phyloP scores from a whole-genome alignment of 768 basidiomycete species.

The Mycena indigotica region DNA sequence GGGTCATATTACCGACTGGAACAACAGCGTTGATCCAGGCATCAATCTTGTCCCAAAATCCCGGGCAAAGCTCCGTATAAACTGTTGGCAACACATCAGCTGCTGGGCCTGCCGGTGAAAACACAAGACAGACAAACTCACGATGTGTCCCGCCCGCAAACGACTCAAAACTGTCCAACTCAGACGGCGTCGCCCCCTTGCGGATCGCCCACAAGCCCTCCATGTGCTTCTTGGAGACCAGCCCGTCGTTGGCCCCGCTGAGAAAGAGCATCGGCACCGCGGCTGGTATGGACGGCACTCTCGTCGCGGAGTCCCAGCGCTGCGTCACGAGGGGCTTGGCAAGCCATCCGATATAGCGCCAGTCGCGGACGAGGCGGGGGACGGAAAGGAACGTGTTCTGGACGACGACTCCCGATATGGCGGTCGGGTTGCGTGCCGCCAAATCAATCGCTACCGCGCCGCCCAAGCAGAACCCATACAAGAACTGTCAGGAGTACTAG shows the following conservation, averaged over 20 bases:
- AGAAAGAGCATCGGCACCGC: slow-evolving; percentile 61
- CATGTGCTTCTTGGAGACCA: slow-evolving; percentile 60
- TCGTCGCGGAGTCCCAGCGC: slow-evolving; percentile 62
- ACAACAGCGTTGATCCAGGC: slow-evolving; percentile 31
- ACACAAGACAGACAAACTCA: background rate
- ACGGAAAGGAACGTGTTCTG: slow-evolving; percentile 78
- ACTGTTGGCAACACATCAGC: no score
- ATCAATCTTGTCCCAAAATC: slow-evolving; percentile 37
- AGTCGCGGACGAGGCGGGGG: slow-evolving; percentile 33
- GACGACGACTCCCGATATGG: slow-evolving; percentile 62
- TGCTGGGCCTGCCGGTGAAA: background rate
- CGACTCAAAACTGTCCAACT: slow-evolving; percentile 5
- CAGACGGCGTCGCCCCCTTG: slow-evolving; percentile 19
- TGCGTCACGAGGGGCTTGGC: slow-evolving; percentile 52
- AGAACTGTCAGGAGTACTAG: slow-evolving; percentile 43
- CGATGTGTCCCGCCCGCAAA: background rate
- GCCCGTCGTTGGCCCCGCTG: slow-evolving; percentile 55
- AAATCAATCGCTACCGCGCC: slow-evolving; percentile 76
- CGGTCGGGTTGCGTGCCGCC: slow-evolving; percentile 56
- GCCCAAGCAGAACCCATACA: slow-evolving; percentile 67
- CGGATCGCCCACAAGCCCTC: slow-evolving; percentile 48
- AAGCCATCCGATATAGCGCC: slow-evolving; percentile 41
- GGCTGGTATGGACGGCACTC: slow-evolving; percentile 41
- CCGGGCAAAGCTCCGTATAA: slow-evolving; percentile 13
- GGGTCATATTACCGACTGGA: no score